Conservation (phyloP, 306 rosid genomes). For the Cucumis sativus region DNA sequence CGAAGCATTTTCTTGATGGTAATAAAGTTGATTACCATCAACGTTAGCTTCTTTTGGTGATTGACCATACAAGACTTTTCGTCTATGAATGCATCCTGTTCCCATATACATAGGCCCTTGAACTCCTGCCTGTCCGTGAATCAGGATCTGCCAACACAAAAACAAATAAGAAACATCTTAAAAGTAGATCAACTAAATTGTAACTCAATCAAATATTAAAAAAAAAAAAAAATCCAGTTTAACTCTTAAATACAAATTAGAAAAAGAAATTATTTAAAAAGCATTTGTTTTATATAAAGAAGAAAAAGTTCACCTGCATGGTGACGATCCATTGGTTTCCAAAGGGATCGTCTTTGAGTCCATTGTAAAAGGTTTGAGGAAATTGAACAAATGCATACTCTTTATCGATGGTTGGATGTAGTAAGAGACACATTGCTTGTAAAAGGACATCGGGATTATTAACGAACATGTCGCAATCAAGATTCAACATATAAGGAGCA, state of each 20-base stretch:
- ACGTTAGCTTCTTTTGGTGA: background rate
- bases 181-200: no score
- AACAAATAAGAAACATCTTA: no score
- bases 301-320: conserved; percentile 15
- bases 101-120: conserved; percentile 8
- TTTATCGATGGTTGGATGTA: conserved; percentile 26
- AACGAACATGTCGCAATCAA: conserved; percentile 64
- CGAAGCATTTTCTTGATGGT: background rate
- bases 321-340: conserved; percentile 25
- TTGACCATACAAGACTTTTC: background rate
- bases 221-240: background rate
- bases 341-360: conserved; percentile 50
- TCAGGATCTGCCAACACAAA: background rate
- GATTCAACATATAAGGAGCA: conserved; percentile 52
- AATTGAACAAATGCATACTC: conserved; percentile 48
- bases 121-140: background rate
- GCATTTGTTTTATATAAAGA: background rate
- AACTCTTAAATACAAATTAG: background rate
- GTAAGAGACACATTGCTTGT: conserved; percentile 35
- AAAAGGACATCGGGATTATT: conserved; percentile 33
- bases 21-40: background rate
- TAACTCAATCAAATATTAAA: no score
- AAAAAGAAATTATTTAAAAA: background rate
- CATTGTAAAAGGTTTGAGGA: conserved; percentile 37
- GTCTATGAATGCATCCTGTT: conserved; percentile 8